A percentile compares a stretch with the other conserved stretches of the same genome.
Evolutionary conservation across 495 filamentous ascomycete species (phyloP).

Genomic region (Penicillium malachiteum): DNA sequence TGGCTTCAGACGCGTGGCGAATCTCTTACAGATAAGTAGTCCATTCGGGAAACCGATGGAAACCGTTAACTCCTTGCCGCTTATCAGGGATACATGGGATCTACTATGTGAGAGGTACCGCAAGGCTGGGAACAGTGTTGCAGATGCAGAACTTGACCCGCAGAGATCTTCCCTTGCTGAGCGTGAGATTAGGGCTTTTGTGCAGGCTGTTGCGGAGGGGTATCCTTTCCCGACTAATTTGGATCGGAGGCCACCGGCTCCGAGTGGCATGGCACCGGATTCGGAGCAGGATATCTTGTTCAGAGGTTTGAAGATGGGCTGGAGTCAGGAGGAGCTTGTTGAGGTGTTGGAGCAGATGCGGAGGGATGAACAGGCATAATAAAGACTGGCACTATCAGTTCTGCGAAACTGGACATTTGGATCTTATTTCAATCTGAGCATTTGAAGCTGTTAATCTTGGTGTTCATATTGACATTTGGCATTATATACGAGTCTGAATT

Average conservation of each 20-base stretch:
- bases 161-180: neutral
- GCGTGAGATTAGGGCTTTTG: conserved; percentile 30
- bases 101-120: conserved; percentile 29
- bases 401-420: too few relatives aligned
- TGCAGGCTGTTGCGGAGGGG: conserved; percentile 49
- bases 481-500: too few relatives aligned
- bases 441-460: too few relatives aligned
- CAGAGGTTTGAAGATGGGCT: conserved; percentile 39
- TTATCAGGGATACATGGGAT: conserved; percentile 45
- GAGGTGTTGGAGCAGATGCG: conserved; percentile 36
- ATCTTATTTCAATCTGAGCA: too few relatives aligned
- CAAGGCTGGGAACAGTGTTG: conserved; percentile 28
- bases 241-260: conserved; percentile 48
- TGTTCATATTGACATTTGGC: too few relatives aligned
- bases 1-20: conserved; percentile 48
- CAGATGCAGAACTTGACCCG: conserved; percentile 28
- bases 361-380: conserved; percentile 30
- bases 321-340: conserved; percentile 34
- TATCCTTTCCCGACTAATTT: conserved; percentile 59
- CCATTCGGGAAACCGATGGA: conserved; percentile 62
- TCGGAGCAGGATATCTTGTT: conserved; percentile 52
- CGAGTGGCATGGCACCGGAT: conserved; percentile 54
- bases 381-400: neutral
- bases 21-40: conserved; percentile 54
- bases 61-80: conserved; percentile 42